Evolutionary conservation across 257 asterid species (phyloP).

Genomic region (Nicotiana attenuata): DNA sequence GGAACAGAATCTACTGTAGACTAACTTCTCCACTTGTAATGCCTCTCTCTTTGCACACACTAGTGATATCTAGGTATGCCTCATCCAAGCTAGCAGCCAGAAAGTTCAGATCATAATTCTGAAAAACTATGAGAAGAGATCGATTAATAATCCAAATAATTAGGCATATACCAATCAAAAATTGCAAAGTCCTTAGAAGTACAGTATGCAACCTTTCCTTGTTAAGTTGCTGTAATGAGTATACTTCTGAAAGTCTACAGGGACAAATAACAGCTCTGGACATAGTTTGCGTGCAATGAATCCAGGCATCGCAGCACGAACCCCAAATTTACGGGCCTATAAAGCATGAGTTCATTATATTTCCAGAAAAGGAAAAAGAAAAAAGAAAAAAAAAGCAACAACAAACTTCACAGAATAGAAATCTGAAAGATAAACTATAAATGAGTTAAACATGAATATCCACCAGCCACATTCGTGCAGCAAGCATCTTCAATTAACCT

Average conservation of each 20-base stretch:
- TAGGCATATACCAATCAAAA: not conserved
- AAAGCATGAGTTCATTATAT: constrained; percentile 18
- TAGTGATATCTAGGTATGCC: constrained; percentile 95
- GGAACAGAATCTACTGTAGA: constrained; percentile 14
- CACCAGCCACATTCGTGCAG: constrained; percentile 2
- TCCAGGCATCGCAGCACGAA: constrained; percentile 99
- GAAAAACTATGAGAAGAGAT: constrained; percentile 53
- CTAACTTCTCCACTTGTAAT: constrained; percentile 77
- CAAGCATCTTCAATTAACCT: not conserved
- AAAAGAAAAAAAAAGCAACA: not conserved
- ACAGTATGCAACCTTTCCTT: constrained; percentile 59
- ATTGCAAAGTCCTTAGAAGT: constrained; percentile 15
- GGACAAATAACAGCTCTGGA: constrained; percentile 77
- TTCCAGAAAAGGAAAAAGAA: constrained; percentile 7
- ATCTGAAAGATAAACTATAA: not conserved
- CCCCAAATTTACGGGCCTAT: constrained; percentile 93
- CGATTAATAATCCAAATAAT: constrained; percentile 17
- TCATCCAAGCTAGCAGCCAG: constrained; percentile 90
- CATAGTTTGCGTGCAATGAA: constrained; percentile 89
- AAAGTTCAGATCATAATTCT: constrained; percentile 73
- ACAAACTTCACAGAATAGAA: not conserved
- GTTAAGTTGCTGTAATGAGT: constrained; percentile 73
- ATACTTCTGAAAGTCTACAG: constrained; percentile 78
- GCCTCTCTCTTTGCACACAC: constrained; percentile 59
- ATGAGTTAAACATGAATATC: not conserved